Evolutionary conservation across 176 grass and related monocot species (phyloP), one percentile per base, ranked within the genome.

Genomic region (Bothriochloa decipiens): DNA sequence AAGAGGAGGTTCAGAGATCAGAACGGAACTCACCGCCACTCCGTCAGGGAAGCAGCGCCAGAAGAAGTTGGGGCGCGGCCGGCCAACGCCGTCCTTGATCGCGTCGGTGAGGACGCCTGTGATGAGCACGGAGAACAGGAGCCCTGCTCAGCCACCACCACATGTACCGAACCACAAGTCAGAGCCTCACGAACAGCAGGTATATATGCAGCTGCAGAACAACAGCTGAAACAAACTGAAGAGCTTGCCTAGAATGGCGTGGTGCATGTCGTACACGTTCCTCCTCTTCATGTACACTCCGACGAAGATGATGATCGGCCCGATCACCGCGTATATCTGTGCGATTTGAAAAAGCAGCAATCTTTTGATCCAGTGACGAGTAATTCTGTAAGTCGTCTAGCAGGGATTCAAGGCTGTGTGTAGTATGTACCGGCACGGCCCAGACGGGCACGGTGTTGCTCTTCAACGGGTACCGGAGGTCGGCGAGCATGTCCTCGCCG

Each of bases 361-460:
- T 15, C 23, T 42, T 27, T 57, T 61, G 35, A 36, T 36, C 35
- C 35, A 36, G 25, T 2, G 29, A 32, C 29, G 29, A 32, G 29
- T 32, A 23, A 36, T 47, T n/a, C 22, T 7, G 4, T 4, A 1
- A 43, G 39, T 22, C 22, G 2, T 55, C 42, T 18, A 20, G 46
- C 5, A n/a, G 29, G 18, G 53, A 57, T 11, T 11, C 3, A 40
- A 37, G 25, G 63, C 29, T 32, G 14, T 1, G 7, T 27, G 27
- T 35, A 6, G 29, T 17, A 35, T 2, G 60, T 91, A 92, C 92
- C 77, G 93, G 93, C 23, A 95, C 93, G 82, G 91, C 88, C 93
- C 93, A 95, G 82, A 92, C 33, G 41, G 91, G 93, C 8, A 95
- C 91, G 50, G 93, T 95, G 83, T 95, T 95, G 50, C 49, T 37